A percentile compares a stretch with the other conserved stretches of the same genome.
Evolutionary conservation across 2,329 filamentous ascomycete species (phyloP).

Genomic region (Cordyceps sp.): DNA sequence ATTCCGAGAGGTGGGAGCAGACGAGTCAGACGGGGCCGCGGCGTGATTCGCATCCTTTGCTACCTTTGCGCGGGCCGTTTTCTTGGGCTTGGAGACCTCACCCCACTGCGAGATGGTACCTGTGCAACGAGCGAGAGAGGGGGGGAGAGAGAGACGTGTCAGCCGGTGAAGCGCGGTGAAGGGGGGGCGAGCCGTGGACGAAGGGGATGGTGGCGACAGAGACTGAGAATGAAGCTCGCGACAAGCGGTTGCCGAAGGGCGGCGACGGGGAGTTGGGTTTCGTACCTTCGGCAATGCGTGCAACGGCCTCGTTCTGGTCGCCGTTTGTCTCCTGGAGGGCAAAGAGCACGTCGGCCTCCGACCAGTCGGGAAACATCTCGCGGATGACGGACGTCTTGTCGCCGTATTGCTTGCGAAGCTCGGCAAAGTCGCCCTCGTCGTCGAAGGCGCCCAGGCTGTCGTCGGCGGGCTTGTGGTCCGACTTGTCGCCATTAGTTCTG

Average conservation of each 20-base stretch:
- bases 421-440: slow-evolving; percentile 80
- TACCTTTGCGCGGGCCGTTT: slow-evolving; percentile 59
- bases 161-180: too few relatives aligned
- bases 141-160: slow-evolving; percentile 3
- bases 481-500: slow-evolving; percentile 58
- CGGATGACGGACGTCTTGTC: slow-evolving; percentile 65
- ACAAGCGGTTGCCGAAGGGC: too few relatives aligned
- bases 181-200: too few relatives aligned
- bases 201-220: too few relatives aligned
- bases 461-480: slow-evolving; percentile 33
- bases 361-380: slow-evolving; percentile 92
- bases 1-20: slow-evolving; percentile 26
- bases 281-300: slow-evolving; percentile 64
- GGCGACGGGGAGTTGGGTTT: background rate
- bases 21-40: slow-evolving; percentile 28
- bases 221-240: too few relatives aligned
- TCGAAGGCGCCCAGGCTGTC: slow-evolving; percentile 43
- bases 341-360: slow-evolving; percentile 84
- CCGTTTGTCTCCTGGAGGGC: slow-evolving; percentile 79
- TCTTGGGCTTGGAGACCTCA: slow-evolving; percentile 68
- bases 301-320: slow-evolving; percentile 58
- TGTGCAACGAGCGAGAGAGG: too few relatives aligned
- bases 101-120: slow-evolving; percentile 71
- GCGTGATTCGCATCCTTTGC: slow-evolving; percentile 43
- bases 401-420: slow-evolving; percentile 82